phyloP scores from a whole-genome alignment of 2,329 filamentous ascomycete species.

The Rhexocercosporidium sp. region DNA sequence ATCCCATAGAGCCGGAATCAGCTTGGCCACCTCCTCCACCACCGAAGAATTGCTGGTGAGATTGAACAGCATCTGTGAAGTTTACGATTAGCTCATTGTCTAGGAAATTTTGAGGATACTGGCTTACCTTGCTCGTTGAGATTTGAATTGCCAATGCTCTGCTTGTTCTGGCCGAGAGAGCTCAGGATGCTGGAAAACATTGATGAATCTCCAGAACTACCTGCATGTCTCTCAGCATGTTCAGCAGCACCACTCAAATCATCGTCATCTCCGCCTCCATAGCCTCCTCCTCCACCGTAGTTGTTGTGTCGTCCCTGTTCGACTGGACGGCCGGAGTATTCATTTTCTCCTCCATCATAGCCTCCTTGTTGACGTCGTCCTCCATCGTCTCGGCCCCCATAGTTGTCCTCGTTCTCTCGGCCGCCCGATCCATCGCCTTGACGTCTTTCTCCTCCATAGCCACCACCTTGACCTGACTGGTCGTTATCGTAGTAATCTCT shows the following conservation, averaged over 20 bases:
- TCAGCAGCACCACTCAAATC: conserved; percentile 59
- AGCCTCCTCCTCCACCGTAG: conserved; percentile 36
- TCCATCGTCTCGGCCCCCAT: conserved; percentile 4
- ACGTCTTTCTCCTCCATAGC: conserved; percentile 14
- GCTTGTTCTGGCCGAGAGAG: conserved; percentile 59
- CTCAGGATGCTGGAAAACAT: conserved; percentile 63
- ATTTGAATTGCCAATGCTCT: conserved; percentile 53
- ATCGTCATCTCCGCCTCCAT: conserved; percentile 48
- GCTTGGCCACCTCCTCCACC: conserved; percentile 50
- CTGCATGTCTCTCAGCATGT: conserved; percentile 60
- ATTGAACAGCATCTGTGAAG: conserved; percentile 65
- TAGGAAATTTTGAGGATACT: not conserved
- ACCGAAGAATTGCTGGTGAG: conserved; percentile 78
- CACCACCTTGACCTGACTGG: conserved; percentile 27
- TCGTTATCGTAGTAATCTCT: conserved; percentile 26
- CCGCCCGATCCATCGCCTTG: conserved; percentile 23
- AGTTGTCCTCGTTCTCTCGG: conserved; percentile 23
- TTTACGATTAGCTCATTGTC: conserved; percentile 1
- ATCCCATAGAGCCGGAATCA: conserved; percentile 63
- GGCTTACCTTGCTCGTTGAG: conserved; percentile 59
- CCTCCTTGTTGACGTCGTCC: conserved; percentile 18
- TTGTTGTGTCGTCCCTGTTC: conserved; percentile 17
- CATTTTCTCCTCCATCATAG: conserved; percentile 15
- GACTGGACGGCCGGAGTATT: conserved; percentile 15
- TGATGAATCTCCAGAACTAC: conserved; percentile 51